Base-by-base conservation (phyloP, 2,329 filamentous ascomycete genomes). In the Ascochyta fabae region DNA sequence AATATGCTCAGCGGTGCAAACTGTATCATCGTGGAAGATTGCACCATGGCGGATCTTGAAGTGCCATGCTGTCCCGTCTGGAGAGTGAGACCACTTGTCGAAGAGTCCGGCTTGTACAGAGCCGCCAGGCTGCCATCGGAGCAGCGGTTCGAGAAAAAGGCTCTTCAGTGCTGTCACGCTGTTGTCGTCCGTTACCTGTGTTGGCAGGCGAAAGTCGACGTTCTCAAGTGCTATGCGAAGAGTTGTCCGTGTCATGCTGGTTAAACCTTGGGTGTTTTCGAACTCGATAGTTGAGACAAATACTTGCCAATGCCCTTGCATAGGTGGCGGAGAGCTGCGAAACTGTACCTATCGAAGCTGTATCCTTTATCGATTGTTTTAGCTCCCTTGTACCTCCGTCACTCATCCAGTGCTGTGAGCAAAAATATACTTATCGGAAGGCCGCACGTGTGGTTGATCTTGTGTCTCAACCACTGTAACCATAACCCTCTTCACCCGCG, bases 161-260 rank as follows among this genome's bases (percentile, higher is more conserved):
- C 40, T 43, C 15, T 43, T 43, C 9, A 43, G 40, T 7, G 40
- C 40, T 24, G 40, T 43, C 24, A 43, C 40, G 40, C 40, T 43
- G 26, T 29, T 43, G 24, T 43, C 40, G 24, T 43, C 40, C 24
- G 40, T 43, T n/a, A 43, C 40, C 23, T 43, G 40, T 19, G 40
- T 43, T 16, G 40, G 40, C 2, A 43, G 15, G 24, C 40, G 40
- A 12, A 43, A 43, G 19, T 43, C 40, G 26, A 43, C 40, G 19
- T 43, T 43, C 26, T 43, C 40, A 15, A 43, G 40, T 10, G 15
- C 40, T 43, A 43, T 43, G 19, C 40, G 40, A 7, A 43, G 40
- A 13, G 26, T 31, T n/a, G 13, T 43, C 19, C 26, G 40, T 13
- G n/a, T 22, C 40, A 43, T 43, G 26, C n/a, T 43, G 24, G 13